Percentiles rank a stretch among this genome's conserved stretches.
Conservation (phyloP, 768 basidiomycete genomes). For the Lactifluus piperatus region DNA sequence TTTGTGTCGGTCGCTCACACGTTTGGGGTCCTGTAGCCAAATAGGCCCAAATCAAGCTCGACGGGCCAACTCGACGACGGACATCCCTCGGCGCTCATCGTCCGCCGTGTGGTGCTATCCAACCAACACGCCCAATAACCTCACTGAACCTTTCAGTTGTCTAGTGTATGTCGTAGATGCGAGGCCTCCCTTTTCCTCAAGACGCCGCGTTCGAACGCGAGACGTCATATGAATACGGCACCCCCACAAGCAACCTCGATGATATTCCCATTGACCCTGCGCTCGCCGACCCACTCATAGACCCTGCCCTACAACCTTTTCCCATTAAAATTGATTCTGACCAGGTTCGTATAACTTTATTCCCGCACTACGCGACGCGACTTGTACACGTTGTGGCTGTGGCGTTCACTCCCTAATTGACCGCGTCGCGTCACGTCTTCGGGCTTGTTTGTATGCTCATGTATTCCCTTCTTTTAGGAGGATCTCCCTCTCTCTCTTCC, state of each 20-base stretch:
- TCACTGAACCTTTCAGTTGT: not conserved
- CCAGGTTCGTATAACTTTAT: constrained; percentile 32
- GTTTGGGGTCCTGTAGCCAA: constrained; percentile 13
- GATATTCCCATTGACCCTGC: constrained; percentile 80
- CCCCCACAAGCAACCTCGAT: constrained; percentile 43
- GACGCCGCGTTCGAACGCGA: constrained; percentile 43
- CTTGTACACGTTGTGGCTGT: constrained; percentile 17
- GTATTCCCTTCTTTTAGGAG: constrained; percentile 7
- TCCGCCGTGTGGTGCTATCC: constrained; percentile 2
- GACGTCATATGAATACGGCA: constrained; percentile 49
- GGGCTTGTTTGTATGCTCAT: constrained; percentile 14
- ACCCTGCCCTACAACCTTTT: constrained; percentile 39
- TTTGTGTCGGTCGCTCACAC: not conserved
- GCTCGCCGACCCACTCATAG: constrained; percentile 43
- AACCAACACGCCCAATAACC: not conserved
- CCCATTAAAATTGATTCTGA: constrained; percentile 16
- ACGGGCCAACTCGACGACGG: constrained; percentile 19
- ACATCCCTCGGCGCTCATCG: constrained; percentile 12
- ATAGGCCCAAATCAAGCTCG: constrained; percentile 20
- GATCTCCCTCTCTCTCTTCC: constrained; percentile 15
- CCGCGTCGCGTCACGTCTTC: constrained; percentile 66
- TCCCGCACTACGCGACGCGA: constrained; percentile 18
- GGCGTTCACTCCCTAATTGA: constrained; percentile 23
- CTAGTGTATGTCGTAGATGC: constrained; percentile 34
- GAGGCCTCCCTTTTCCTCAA: constrained; percentile 50